Evolutionary conservation across 257 asterid species (phyloP).

Genomic region (Misopates orontium): DNA sequence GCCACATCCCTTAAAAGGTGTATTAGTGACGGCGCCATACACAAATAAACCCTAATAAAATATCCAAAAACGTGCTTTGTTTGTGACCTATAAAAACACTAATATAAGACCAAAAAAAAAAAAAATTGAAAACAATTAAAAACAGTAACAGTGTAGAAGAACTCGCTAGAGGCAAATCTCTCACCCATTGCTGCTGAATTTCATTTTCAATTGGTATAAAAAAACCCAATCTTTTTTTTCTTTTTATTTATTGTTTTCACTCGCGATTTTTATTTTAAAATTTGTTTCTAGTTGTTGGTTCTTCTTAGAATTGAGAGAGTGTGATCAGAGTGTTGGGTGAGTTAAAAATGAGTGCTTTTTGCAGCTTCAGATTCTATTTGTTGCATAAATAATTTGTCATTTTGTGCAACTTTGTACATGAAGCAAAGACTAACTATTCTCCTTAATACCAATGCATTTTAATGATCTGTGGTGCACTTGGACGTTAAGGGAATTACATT

Average conservation of each 20-base stretch:
- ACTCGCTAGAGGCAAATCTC: conserved; percentile 28
- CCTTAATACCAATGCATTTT: conserved; percentile 37
- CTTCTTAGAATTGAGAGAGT: no score
- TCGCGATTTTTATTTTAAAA: neutral
- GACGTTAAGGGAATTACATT: conserved; percentile 45
- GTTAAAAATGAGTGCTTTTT: neutral
- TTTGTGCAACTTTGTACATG: conserved; percentile 34
- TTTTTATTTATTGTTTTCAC: neutral
- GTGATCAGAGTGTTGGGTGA: neutral
- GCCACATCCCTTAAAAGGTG: neutral
- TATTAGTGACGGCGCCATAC: conserved; percentile 14
- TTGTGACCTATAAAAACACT: conserved; percentile 5
- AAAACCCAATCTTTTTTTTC: neutral
- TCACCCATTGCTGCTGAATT: conserved; percentile 21
- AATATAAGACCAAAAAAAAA: no score
- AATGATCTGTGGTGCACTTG: conserved; percentile 30
- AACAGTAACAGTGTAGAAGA: conserved; percentile 23
- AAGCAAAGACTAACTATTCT: conserved; percentile 34
- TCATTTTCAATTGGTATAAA: conserved; percentile 29
- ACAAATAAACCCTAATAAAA: conserved; percentile 25
- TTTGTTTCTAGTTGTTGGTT: no score
- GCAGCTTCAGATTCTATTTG: conserved; percentile 30
- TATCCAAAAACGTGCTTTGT: neutral
- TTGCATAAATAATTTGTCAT: conserved; percentile 28
- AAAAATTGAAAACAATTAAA: no score